Evolutionary conservation across 768 basidiomycete species (phyloP).

Genomic region (Candolleomyces aberdarensis): DNA sequence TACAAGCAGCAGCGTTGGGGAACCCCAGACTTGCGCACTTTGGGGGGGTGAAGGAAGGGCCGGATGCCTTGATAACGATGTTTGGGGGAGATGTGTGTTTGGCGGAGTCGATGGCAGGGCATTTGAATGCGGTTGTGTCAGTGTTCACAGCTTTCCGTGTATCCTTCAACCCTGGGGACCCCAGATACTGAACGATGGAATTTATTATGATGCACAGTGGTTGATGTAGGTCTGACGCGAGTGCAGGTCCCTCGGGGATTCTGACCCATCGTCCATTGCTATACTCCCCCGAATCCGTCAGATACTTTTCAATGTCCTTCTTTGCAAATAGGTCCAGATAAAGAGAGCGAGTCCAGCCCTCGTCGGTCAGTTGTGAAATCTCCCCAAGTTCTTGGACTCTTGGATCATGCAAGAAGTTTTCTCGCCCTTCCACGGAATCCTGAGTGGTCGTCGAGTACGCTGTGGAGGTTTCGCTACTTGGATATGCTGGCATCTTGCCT

Average conservation of each 20-base stretch:
- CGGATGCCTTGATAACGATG: not conserved
- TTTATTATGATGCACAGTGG: not conserved
- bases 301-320: not conserved
- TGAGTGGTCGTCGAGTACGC: no score
- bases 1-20: not conserved
- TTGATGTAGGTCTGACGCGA: not conserved
- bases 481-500: no score
- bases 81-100: not conserved
- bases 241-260: not conserved
- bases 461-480: no score
- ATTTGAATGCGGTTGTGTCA: not conserved
- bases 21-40: not conserved
- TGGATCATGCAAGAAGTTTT: no score
- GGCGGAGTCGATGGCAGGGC: not conserved
- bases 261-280: not conserved
- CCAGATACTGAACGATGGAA: not conserved
- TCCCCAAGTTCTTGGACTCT: not conserved
- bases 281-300: not conserved
- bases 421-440: no score
- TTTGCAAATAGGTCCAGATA: not conserved
- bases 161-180: not conserved
- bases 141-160: not conserved
- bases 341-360: not conserved
- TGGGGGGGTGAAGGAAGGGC: not conserved
- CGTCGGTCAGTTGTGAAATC: not conserved